Percentiles rank a stretch among this genome's conserved stretches.
Conservation (phyloP, 257 asterid species). For the Lantana camara region DNA sequence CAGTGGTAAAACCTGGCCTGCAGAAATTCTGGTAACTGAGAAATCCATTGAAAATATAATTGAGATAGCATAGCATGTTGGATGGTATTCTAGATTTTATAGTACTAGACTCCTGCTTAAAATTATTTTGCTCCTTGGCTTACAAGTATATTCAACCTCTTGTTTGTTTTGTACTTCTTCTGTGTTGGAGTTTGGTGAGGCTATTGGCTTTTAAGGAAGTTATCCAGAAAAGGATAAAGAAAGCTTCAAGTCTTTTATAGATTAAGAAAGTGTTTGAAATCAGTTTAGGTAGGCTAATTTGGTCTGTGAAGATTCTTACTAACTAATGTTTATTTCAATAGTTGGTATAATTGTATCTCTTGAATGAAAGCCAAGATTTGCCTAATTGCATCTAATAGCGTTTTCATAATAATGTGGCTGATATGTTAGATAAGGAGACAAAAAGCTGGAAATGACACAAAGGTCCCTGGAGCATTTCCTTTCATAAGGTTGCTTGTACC, state of each 20-base stretch:
- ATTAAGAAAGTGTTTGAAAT: too few relatives aligned
- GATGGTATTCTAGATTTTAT: conserved; percentile 17
- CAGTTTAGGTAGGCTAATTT: too few relatives aligned
- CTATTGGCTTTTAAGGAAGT: conserved; percentile 18
- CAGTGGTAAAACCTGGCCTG: conserved; percentile 41
- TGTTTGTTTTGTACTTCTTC: not conserved
- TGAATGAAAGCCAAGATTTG: too few relatives aligned
- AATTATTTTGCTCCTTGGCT: conserved; percentile 18
- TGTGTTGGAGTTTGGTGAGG: conserved; percentile 18
- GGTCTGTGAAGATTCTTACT: too few relatives aligned
- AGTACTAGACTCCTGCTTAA: not conserved
- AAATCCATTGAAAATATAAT: conserved; percentile 38
- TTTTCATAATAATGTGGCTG: too few relatives aligned
- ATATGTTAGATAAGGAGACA: too few relatives aligned
- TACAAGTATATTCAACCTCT: conserved; percentile 6
- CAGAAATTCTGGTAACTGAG: conserved; percentile 30
- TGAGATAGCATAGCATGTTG: not conserved
- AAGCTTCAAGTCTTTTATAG: not conserved
- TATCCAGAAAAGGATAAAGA: not conserved
- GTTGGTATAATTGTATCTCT: too few relatives aligned
- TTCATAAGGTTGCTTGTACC: too few relatives aligned
- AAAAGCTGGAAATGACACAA: too few relatives aligned
- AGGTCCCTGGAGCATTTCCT: too few relatives aligned
- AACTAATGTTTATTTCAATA: too few relatives aligned
- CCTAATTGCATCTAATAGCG: too few relatives aligned